Base-by-base conservation (phyloP, 106 monocot genomes). In the Iris macrosiphon region DNA sequence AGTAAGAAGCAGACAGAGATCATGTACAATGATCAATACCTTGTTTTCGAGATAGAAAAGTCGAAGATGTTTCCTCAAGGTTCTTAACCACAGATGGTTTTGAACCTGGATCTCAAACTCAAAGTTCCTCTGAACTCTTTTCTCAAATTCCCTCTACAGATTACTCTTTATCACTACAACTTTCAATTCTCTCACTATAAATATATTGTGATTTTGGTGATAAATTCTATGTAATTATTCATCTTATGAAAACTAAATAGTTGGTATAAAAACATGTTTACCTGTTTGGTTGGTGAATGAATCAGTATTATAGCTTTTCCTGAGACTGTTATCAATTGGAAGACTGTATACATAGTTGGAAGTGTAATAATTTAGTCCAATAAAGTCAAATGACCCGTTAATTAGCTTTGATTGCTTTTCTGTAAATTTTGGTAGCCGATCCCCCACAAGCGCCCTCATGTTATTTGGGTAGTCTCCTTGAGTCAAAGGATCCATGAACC, bases 401-500 rank as follows among this genome's bases (percentile, higher is more conserved):
- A 80, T 1, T 60, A 62, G 55, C 37, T 62, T 17, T 4, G 61
- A 46, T 15, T 80, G 57, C 26, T 61, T 39, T 1, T 13, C 19
- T 0, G 80, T 75, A 46, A 80, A 80, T 5, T 25, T 39, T 12
- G 74, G 80, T 7, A 75, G 55, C n/a, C 80, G 44, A 3, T 67
- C 40, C 16, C 60, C 29, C 1, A 67, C 62, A 12, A 62, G 7
- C 3, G 56, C 12, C 49, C 53, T 80, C 79, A 80, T 74, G 24
- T 6, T 66, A 7, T 33, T 41, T 2, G 80, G 80, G 25, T 80
- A 75, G 12, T 80, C 70, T 13, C 80, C 80, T 22, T 40, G n/a
- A 37, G 57, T 70, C n/a, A 80, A 30, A 4, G 80, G 80, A 7
- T 80, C 75, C 66, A 75, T 39, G 40, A 75, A 81, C 75, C 80